Percentiles rank a stretch among this genome's conserved stretches.
Evolutionary conservation across 2,329 filamentous ascomycete genomes (phyloP).

Genomic region (Diaporthe destruens): DNA sequence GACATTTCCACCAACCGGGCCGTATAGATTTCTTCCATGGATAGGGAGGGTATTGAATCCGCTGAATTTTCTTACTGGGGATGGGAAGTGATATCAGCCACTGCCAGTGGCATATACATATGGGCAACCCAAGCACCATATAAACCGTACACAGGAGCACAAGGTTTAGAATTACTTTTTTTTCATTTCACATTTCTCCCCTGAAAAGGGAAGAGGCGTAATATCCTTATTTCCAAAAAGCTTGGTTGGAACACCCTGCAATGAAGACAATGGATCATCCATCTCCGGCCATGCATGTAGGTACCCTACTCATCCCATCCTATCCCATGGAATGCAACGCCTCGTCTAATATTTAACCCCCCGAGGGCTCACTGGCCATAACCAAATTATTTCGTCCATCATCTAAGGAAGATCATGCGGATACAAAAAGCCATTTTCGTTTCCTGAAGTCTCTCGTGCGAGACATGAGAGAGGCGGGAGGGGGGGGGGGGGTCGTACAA

Average conservation of each 20-base stretch:
- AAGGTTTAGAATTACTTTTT: background rate
- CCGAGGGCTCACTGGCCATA: background rate
- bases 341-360: background rate
- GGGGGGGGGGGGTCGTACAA: too few relatives aligned
- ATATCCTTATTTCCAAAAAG: slow-evolving; percentile 12
- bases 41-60: background rate
- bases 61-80: background rate
- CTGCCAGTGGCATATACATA: too few relatives aligned
- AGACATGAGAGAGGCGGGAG: too few relatives aligned
- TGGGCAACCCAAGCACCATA: background rate
- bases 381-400: slow-evolving; percentile 23
- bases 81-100: background rate
- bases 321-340: background rate
- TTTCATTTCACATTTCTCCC: background rate
- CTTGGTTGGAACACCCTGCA: background rate
- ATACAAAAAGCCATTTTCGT: slow-evolving; percentile 12
- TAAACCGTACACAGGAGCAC: background rate
- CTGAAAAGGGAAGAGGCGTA: too few relatives aligned
- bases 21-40: background rate
- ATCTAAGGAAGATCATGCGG: slow-evolving; percentile 20
- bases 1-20: background rate
- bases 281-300: background rate
- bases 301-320: background rate
- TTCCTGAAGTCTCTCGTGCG: background rate
- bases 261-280: background rate